A percentile compares a stretch with the other conserved stretches of the same genome.
These are phyloP conservation scores for Penicillium psychrosexuale DNA, from an alignment of 2,329 filamentous ascomycete genomes.

Conservation along the genomic window DNA sequence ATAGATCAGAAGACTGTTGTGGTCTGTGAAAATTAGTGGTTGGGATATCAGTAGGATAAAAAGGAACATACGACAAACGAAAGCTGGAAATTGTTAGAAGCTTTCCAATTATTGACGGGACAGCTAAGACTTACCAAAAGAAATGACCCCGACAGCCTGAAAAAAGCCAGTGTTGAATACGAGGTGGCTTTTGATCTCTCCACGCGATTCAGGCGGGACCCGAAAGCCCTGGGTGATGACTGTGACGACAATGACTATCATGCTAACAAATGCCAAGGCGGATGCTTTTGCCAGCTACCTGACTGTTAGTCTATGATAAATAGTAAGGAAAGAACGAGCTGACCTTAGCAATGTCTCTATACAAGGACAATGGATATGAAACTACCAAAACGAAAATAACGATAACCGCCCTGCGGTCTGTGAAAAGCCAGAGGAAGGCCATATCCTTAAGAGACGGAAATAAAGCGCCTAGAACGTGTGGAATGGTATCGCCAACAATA, in stretches of 20 bases:
- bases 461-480: constrained; percentile 77
- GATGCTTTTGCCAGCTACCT: constrained; percentile 87
- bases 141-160: constrained; percentile 95
- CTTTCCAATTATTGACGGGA: constrained; percentile 1
- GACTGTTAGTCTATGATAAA: constrained; percentile 29
- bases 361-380: constrained; percentile 87
- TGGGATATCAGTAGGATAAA: neutral
- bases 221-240: constrained; percentile 79
- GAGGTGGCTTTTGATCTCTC: constrained; percentile 67
- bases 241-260: constrained; percentile 83
- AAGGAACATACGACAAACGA: constrained; percentile 59
- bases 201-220: constrained; percentile 68
- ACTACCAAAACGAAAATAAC: constrained; percentile 80
- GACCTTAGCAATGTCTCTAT: constrained; percentile 96
- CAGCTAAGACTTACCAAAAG: constrained; percentile 66
- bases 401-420: constrained; percentile 78
- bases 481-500: constrained; percentile 94
- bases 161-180: constrained; percentile 86
- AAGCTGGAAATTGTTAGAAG: constrained; percentile 50
- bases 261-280: constrained; percentile 86
- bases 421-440: constrained; percentile 77
- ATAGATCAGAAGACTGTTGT: constrained; percentile 97
- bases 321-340: constrained; percentile 20
- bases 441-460: constrained; percentile 72
- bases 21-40: constrained; percentile 52